A percentile compares a stretch with the other conserved stretches of the same genome.
These are phyloP conservation scores for Penicillium parvum DNA, from an alignment of 495 filamentous ascomycete species.

Conservation along the genomic window DNA sequence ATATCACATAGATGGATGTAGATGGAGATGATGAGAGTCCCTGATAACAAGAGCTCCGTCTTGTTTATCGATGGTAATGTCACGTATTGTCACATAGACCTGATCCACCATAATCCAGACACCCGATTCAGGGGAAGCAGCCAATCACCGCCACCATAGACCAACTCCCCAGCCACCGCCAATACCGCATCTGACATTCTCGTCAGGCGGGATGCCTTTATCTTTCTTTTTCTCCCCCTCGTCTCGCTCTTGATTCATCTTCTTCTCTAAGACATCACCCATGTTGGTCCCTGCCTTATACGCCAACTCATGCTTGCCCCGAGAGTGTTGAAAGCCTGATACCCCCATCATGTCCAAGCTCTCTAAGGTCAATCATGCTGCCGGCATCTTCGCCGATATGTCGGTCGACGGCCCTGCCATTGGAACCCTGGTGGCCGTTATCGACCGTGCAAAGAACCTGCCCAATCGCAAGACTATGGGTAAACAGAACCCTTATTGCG, in stretches of 20 bases:
- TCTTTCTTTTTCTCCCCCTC: slow-evolving; percentile 13
- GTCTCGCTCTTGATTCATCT: slow-evolving; percentile 5
- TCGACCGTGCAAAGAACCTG: slow-evolving; percentile 93
- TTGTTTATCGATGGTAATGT: slow-evolving; percentile 21
- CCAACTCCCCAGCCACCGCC: slow-evolving; percentile 23
- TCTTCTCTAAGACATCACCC: slow-evolving; percentile 10
- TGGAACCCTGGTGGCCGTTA: slow-evolving; percentile 84
- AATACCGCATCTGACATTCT: slow-evolving; percentile 26
- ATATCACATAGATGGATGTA: neutral
- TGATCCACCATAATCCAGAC: slow-evolving; percentile 13
- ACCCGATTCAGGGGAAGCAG: slow-evolving; percentile 15
- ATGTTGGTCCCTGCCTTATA: slow-evolving; percentile 6
- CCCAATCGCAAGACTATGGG: slow-evolving; percentile 95
- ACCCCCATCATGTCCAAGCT: slow-evolving; percentile 28
- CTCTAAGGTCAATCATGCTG: slow-evolving; percentile 60
- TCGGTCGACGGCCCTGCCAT: slow-evolving; percentile 91
- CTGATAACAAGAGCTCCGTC: too few relatives aligned
- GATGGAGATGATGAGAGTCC: neutral
- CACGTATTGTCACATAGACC: slow-evolving; percentile 14
- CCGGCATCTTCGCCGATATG: slow-evolving; percentile 95
- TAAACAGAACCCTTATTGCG: slow-evolving; percentile 97
- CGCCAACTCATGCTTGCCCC: neutral
- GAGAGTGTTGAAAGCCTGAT: slow-evolving; percentile 1
- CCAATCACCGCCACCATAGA: slow-evolving; percentile 13
- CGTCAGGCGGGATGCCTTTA: slow-evolving; percentile 12